Percentiles rank a stretch among this genome's conserved stretches.
phyloP scores from a whole-genome alignment of 768 basidiomycete genomes.

The Butyriboletus loyo region DNA sequence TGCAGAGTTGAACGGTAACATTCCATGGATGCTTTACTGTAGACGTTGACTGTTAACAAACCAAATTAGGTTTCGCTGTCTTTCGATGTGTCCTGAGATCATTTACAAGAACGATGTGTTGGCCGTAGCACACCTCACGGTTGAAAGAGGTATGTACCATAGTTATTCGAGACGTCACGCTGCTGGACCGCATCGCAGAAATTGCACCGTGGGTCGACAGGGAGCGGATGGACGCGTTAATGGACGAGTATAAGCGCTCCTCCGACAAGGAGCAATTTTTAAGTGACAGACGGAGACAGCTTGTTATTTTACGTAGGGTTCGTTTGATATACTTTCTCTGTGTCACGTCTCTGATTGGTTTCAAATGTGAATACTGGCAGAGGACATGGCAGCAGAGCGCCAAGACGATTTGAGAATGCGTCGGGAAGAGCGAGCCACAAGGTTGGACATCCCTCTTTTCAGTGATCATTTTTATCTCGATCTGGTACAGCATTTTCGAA shows the following conservation, averaged over 20 bases:
- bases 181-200: constrained; percentile 1
- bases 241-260: too few relatives aligned
- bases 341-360: not conserved
- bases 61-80: not conserved
- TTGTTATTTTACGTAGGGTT: not conserved
- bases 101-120: constrained; percentile 1
- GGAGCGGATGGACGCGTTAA: too few relatives aligned
- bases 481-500: too few relatives aligned
- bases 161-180: too few relatives aligned
- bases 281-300: not conserved
- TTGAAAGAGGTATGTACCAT: too few relatives aligned
- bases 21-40: too few relatives aligned
- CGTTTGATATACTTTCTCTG: not conserved
- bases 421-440: not conserved
- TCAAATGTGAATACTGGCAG: not conserved
- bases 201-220: too few relatives aligned
- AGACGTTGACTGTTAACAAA: not conserved
- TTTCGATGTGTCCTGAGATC: not conserved
- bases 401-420: not conserved
- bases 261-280: too few relatives aligned
- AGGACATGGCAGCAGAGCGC: not conserved
- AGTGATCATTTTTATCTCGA: not conserved
- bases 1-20: constrained; percentile 6
- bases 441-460: not conserved
- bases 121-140: not conserved